Evolutionary conservation across 1,139 yeast genomes (phyloP).

Genomic region (Yamadazyma trypodendri): DNA sequence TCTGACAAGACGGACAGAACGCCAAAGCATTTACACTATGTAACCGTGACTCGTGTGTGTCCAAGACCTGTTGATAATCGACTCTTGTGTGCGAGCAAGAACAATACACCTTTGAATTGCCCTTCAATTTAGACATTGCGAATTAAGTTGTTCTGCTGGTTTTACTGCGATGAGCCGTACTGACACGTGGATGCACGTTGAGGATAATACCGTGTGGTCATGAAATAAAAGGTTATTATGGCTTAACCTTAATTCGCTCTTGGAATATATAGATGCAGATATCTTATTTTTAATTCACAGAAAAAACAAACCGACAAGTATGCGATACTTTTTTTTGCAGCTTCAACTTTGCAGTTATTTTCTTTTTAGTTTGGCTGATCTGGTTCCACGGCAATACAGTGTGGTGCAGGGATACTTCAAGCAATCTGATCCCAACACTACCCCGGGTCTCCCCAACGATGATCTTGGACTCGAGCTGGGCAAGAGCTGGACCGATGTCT

Average conservation of each 20-base stretch:
- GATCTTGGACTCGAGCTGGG: slow-evolving; percentile 10
- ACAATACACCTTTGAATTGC: slow-evolving; percentile 10
- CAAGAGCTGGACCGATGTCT: slow-evolving; percentile 14
- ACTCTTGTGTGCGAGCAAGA: slow-evolving; percentile 8
- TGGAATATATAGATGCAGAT: background rate
- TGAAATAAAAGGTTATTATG: background rate
- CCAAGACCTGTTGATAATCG: slow-evolving; percentile 4
- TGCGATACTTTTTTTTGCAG: background rate
- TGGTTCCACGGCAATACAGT: slow-evolving; percentile 9
- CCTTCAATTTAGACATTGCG: slow-evolving; percentile 10
- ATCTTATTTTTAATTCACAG: too few species aligned
- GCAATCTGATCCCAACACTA: slow-evolving; percentile 9
- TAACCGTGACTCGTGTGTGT: background rate
- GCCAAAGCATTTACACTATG: slow-evolving; percentile 21
- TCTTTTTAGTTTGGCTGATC: background rate
- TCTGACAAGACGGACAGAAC: slow-evolving; percentile 41
- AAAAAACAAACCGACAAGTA: too few species aligned
- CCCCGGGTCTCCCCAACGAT: slow-evolving; percentile 4
- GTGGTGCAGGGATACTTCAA: slow-evolving; percentile 10
- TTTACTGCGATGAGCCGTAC: background rate
- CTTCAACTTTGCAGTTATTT: background rate
- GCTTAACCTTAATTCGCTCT: background rate
- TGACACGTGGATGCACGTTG: background rate
- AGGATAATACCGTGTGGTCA: background rate
- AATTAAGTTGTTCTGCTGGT: too few species aligned